Conservation (phyloP, 2,329 filamentous ascomycete species). For the Botrytis deweyae region DNA sequence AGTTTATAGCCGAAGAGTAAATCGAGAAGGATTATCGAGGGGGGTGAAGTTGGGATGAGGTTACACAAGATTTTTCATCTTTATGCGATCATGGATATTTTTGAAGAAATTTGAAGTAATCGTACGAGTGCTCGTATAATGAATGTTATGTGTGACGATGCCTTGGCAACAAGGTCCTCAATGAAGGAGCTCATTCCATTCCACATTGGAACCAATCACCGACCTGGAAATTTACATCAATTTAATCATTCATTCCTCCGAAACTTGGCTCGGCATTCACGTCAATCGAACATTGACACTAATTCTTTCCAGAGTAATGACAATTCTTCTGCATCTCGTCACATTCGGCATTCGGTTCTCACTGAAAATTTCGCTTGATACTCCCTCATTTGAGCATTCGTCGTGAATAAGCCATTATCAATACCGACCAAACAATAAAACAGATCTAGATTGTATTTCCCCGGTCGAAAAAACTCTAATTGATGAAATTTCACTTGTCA, state of each 20-base stretch:
- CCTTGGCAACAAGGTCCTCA: neutral
- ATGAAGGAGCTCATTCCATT: neutral
- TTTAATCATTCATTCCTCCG: neutral
- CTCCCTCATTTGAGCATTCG: neutral
- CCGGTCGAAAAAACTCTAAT: neutral
- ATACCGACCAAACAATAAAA: neutral
- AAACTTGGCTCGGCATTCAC: neutral
- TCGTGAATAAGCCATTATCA: neutral
- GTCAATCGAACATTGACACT: neutral
- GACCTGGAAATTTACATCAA: neutral
- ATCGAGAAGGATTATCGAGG: neutral
- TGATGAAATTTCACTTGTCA: neutral
- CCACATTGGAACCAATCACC: neutral
- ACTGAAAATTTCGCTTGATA: neutral
- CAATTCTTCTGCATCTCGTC: neutral
- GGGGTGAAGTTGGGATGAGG: neutral
- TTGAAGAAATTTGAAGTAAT: neutral
- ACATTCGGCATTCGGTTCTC: slow-evolving; percentile 4
- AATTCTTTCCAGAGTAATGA: neutral
- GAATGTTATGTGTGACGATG: neutral
- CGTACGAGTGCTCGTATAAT: too few relatives aligned
- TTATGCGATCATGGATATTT: neutral
- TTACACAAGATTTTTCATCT: neutral
- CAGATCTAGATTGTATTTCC: neutral
- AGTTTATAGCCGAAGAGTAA: neutral